Base-by-base conservation (phyloP, 331 rosid species). In the Quercus tomentella region DNA sequence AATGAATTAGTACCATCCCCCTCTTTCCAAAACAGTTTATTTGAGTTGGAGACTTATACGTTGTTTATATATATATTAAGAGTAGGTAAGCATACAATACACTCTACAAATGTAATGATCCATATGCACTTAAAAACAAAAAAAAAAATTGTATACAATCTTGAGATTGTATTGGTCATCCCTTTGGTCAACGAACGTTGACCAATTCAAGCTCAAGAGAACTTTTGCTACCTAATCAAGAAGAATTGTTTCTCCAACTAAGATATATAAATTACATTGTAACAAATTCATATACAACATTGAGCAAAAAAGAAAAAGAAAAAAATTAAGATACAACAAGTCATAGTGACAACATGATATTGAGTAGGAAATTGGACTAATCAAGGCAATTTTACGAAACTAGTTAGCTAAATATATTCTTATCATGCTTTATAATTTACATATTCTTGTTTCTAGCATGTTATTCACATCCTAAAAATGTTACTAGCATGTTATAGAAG, bases 101-200 rank as follows among this genome's bases (percentile, higher is more conserved):
- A 79, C 23, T 79, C 71, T 28, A 33, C 23, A 76, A 76, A 79
- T 30, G 25, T 12, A 30, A 56, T 18, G 15, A 31, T 5, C 5
- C 20, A 66, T 8, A 17, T 31, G 8, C 22, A 1, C 4, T n/a
- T 41, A 11, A 25, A 26, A 3, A 54, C n/a, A 22, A 33, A 33
- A 33, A 33, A 31, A 20, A 2, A 52, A 28, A 7, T 7, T 35
- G 17, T 14, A 26, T 70, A 28, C 28, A 22, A 23, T 60, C 82
- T 51, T 79, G 67, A 74, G 4, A 56, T 82, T 82, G 78, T 75
- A 80, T 84, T 82, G 83, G 87, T 86, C 76, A 82, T 79, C 87
- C 92, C 82, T 82, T 35, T 77, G 62, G 65, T 77, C 82, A 84
- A 86, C 52, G 61, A 84, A 86, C 79, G 82, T 77, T 80, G 77